Evolutionary conservation across 768 basidiomycete genomes (phyloP), one percentile per base, ranked within the genome.

Genomic region (Phylloporus sp.): DNA sequence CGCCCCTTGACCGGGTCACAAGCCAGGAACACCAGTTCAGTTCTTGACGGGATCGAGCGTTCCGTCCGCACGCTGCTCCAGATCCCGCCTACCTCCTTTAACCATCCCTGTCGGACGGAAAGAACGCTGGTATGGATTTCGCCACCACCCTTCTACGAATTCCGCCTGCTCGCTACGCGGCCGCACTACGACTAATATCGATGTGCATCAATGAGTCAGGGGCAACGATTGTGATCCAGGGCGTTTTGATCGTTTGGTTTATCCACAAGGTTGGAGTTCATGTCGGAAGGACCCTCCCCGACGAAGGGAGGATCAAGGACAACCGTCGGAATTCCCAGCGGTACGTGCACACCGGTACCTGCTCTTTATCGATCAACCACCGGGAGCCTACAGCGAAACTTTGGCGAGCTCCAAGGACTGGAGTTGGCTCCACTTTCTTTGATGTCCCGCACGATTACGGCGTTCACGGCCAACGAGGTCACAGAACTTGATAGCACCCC

Each of bases 371-470:
- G 18, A 28, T 29, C 5, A 44, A 36, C 61, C 14, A 38, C 50
- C 23, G 70, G 32, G 73, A 74, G 9, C 32, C 55, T 28, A 71
- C 72, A 8, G 26, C 40, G 17, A 49, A 58, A 42, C 35, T n/a
- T 37, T 13, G 17, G 15, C 40, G 37, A 40, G 55, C 48, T 52
- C 61, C 7, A n/a, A n/a, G n/a, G n/a, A n/a, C n/a, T n/a, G n/a
- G n/a, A n/a, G n/a, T n/a, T n/a, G n/a, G 18, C 23, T 35, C 17
- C 9, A 33, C 62, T 84, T 36, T 70, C 71, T 22, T 66, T 83
- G 17, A 78, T 81, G 72, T 75, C 76, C 26, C 83, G 79, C 64
- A 81, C 55, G 77, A 79, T 46, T 79, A 74, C 54, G 68, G 72
- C 42, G 71, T 75, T 52, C 74, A 73, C 60, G 68, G 67, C 48